Evolutionary conservation across 306 rosid genomes (phyloP).

Genomic region (Coriaria nepalensis): DNA sequence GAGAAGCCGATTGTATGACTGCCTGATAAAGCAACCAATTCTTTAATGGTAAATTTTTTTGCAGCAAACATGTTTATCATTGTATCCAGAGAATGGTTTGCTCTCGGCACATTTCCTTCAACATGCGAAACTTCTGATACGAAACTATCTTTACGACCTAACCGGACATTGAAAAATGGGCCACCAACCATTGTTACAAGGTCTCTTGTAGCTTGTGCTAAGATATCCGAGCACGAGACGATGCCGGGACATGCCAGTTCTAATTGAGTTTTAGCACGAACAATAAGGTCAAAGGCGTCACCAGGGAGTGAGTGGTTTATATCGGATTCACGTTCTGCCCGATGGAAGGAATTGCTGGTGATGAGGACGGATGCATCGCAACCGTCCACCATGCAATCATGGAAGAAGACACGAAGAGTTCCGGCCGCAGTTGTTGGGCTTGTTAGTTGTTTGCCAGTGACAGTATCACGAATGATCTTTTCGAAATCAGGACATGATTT

Average conservation of each 20-base stretch:
- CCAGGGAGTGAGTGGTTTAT: conserved; percentile 33
- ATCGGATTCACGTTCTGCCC: conserved; percentile 36
- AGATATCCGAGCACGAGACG: conserved; percentile 41
- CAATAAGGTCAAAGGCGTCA: conserved; percentile 32
- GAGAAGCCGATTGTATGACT: conserved; percentile 44
- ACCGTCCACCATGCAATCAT: conserved; percentile 38
- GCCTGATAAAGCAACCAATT: conserved; percentile 40
- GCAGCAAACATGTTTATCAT: conserved; percentile 18
- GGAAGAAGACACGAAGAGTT: conserved; percentile 31
- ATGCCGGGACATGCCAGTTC: conserved; percentile 46
- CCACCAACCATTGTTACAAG: conserved; percentile 37
- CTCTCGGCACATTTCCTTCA: conserved; percentile 16
- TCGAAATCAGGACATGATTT: conserved; percentile 29
- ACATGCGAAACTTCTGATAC: conserved; percentile 22
- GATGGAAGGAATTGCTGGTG: conserved; percentile 22
- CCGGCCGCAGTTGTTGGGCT: conserved; percentile 38
- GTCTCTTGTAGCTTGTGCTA: conserved; percentile 36
- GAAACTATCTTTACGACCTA: conserved; percentile 36
- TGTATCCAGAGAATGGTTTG: conserved; percentile 18
- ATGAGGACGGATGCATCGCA: conserved; percentile 36
- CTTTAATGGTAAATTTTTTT: conserved; percentile 28
- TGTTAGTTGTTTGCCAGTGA: conserved; percentile 16
- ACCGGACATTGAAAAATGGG: conserved; percentile 25
- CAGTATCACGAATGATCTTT: conserved; percentile 22
- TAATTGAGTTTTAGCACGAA: conserved; percentile 22